Evolutionary conservation across 805 yeast species (phyloP), one percentile per base, ranked within the genome.

Genomic region (Sugiyamaella marilandica): DNA sequence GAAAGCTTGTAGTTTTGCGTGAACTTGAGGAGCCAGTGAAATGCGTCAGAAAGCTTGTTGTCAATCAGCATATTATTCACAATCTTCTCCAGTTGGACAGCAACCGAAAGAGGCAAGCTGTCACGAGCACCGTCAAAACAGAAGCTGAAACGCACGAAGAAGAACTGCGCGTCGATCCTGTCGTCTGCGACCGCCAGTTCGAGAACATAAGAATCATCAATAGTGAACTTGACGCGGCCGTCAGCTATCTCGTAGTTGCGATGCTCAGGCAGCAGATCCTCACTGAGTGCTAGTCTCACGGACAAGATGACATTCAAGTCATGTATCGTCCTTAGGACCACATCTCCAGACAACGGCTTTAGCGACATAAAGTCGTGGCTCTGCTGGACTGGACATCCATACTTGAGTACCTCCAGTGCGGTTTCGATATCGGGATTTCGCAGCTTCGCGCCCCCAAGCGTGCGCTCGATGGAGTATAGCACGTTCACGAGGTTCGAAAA

Each of bases 371-470:
- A 79, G 58, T 77, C 78, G 64, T 85, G 82, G 0, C 85, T 74
- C 2, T 89, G 83, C 37, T 87, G 74, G 36, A 79, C 82, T 1
- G 97, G 96, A 56, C 85, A 73, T 2, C 96, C 95, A 37, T 79
- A 74, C 39, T 82, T 79, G 51, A 91, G 73, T 0, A 94, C 96
- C 64, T 92, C 95, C 59, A 92, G 71, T 0, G 96, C 88, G 0
- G 98, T 91, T 21, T 83, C 77, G 18, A 94, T 67, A 68, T 94
- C 99, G 0, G 96, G 94, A 66, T 89, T 88, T 4, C 97, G 96
- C 50, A 92, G 71, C 63, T 95, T 91, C 0, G 99, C 98, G 29
- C 90, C 87, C 0, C 89, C 79, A 57, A 87, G 69, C n/a, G 84
- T 80, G 49, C 82, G 79, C 57, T 83, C 87, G 21, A 86, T 72